Base-by-base conservation (phyloP, 148 eudicot genomes). In the Amaranthus cruentus region DNA sequence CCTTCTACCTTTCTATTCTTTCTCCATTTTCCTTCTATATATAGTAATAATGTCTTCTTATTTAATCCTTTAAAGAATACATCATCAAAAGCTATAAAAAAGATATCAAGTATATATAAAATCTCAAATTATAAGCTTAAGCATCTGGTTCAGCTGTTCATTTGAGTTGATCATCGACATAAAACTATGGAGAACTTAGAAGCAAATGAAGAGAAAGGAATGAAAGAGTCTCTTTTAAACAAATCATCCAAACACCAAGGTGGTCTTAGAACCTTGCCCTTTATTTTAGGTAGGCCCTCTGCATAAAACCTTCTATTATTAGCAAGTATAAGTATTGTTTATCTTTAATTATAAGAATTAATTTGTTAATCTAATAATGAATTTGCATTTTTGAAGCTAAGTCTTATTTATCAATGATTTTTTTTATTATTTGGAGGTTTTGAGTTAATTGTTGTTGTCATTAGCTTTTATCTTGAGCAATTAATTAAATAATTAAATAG, bases 251-350 rank as follows among this genome's bases (percentile, higher is more conserved):
- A 78, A 54, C 15, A 44, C 62, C n/a, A 69, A 28, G 82, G 82
- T 52, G 82, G 82, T 38, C 68, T 79, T 5, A 75, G 54, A 60
- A 79, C 78, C 7, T 75, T 79, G 75, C 78, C 82, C 8, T 79
- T 79, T 42, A 79, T 79, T 56, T 28, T 79, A 70, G 82, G 82
- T 79, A 71, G 7, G 56, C 13, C 2, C 1, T 10, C 4, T 60
- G 7, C 13, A 3, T 38, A 7, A 10, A 43, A 43, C 55, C 7
- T 46, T 13, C 4, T 44, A 4, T 4, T 28, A 28, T 28, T 28
- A 28, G 38, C 38, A 28, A 28, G 38, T 28, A 28, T 28, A 28
- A 28, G 38, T 28, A 28, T 28, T 28, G 38, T n/a, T 1, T 4
- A 2, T 71, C 28, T 14, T 3, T 7, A 14, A 57, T 4, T 5